Base-by-base conservation (phyloP, 352 stramenopile species). In the Phytophthora tentaculata region DNA sequence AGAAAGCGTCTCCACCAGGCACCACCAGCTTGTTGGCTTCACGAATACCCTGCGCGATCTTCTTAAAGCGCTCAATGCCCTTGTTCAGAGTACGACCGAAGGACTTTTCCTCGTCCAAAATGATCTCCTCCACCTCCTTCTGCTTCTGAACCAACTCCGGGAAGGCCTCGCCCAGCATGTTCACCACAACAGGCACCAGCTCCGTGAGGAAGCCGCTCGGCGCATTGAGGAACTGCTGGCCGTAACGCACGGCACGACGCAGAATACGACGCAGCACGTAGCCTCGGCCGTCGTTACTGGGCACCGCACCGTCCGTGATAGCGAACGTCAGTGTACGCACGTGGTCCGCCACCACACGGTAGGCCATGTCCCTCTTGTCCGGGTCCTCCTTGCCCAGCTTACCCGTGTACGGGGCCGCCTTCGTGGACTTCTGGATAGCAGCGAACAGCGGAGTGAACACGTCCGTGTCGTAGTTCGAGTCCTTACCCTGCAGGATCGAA, bases 391-490 rank as follows among this genome's bases (percentile, higher is more conserved):
- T 84, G 22, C 94, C 96, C 43, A 95, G 70, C 72, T 94, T 94
- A 52, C 86, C 84, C 28, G 82, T 89, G 86, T 97, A 97, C 44
- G 75, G 67, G 5, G 83, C 76, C 9, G 82, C 80, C 59, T 93
- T 89, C 13, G 91, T 91, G 28, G 97, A 74, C 43, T 86, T 68
- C 53, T 96, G 83, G 66, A 99, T 98, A 20, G 89, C 89, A 1
- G 84, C 83, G 69, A 99, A 99, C n/a, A 99, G 79, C 17, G 95
- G 92, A 28, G 81, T 85, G 77, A 99, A 99, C 24, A 98, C 86
- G 70, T 99, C 98, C 70, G 98, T 99, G 80, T 99, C 98, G 82
- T 99, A 99, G 85, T 99, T 99, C 41, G 88, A 98, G 57, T 80
- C 86, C 74, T 98, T 98, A 58, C 88, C 85, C 77, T 98, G 94